Conservation (phyloP, 352 stramenopile genomes). For the Globisporangium radiosum region DNA sequence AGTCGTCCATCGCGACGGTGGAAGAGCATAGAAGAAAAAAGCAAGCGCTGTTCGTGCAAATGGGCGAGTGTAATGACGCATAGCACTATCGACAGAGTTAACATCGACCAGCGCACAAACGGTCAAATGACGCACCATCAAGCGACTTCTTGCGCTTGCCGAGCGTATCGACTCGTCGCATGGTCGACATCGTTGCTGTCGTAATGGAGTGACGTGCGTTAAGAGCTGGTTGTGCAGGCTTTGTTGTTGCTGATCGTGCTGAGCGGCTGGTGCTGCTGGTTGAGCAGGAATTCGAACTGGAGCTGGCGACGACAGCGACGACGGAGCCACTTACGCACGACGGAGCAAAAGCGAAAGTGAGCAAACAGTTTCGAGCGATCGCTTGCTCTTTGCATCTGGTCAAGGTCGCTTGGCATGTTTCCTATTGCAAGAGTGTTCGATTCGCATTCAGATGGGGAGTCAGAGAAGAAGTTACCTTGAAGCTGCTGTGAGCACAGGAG, state of each 20-base stretch:
- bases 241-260: not conserved
- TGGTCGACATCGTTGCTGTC: slow-evolving; percentile 21
- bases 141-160: slow-evolving; percentile 88
- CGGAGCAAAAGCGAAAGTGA: slow-evolving; percentile 15
- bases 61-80: not conserved
- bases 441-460: no score
- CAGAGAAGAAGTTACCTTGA: no score
- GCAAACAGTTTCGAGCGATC: slow-evolving; percentile 3
- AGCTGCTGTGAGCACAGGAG: no score
- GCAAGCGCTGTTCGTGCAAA: slow-evolving; percentile 1
- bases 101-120: no score
- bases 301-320: not conserved
- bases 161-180: slow-evolving; percentile 81
- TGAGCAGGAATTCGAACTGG: not conserved
- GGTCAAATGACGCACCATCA: slow-evolving; percentile 39
- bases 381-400: no score
- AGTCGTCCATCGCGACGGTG: not conserved
- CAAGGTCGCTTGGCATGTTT: no score
- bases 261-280: not conserved
- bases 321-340: slow-evolving; percentile 10
- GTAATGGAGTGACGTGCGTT: not conserved
- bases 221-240: not conserved
- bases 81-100: no score
- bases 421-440: no score
- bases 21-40: not conserved